Conservation (phyloP, 1,284 basidiomycete genomes). For the Ustilago nuda region DNA sequence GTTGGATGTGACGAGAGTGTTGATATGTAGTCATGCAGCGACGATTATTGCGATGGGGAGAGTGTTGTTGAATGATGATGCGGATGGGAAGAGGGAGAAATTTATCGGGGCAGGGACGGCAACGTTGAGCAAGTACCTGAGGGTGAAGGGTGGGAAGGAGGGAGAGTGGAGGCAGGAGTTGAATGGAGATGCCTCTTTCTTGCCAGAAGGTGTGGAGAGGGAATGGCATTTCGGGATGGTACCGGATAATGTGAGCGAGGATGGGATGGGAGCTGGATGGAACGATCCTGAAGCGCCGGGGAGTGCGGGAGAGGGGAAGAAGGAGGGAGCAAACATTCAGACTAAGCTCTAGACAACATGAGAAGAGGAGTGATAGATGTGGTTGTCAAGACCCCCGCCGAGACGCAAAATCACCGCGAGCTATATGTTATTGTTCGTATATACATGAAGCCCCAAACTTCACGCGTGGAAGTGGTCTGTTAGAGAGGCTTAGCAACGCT, state of each 20-base stretch:
- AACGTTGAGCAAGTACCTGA: slow-evolving; percentile 57
- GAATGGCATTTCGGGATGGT: slow-evolving; percentile 76
- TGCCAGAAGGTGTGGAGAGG: slow-evolving; percentile 74
- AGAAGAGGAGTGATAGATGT: background rate
- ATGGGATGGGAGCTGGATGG: slow-evolving; percentile 60
- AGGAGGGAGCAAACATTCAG: background rate
- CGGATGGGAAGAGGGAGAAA: slow-evolving; percentile 66
- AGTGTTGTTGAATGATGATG: slow-evolving; percentile 74
- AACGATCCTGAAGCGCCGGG: slow-evolving; percentile 37
- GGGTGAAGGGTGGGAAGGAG: background rate
- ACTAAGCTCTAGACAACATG: slow-evolving; percentile 33
- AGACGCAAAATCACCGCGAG: slow-evolving; percentile 20
- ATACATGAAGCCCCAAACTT: slow-evolving; percentile 5
- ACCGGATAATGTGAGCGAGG: slow-evolving; percentile 56
- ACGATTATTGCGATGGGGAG: slow-evolving; percentile 79
- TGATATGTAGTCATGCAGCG: slow-evolving; percentile 83
- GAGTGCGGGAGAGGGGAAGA: background rate
- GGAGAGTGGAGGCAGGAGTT: slow-evolving; percentile 49
- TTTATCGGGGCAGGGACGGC: slow-evolving; percentile 63
- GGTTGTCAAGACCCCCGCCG: slow-evolving; percentile 11
- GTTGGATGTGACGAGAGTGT: slow-evolving; percentile 72
- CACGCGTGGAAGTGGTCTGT: background rate
- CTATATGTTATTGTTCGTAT: background rate
- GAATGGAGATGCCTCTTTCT: slow-evolving; percentile 58
- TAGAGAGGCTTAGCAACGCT: slow-evolving; percentile 22